phyloP scores from a whole-genome alignment of 2,329 filamentous ascomycete species.

The Claviceps pazoutovae region DNA sequence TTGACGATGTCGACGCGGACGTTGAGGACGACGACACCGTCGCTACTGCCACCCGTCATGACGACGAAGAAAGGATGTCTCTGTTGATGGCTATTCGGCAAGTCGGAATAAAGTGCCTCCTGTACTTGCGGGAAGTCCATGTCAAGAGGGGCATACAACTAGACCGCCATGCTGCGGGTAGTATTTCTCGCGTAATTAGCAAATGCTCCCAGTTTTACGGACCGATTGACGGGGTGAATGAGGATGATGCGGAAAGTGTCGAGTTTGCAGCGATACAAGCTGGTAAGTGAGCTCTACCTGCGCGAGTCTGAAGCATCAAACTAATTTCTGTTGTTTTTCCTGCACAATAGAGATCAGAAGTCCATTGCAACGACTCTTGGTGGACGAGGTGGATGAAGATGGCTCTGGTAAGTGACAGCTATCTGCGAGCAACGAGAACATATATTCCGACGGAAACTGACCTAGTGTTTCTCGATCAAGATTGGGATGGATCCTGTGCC shows the following conservation, averaged over 20 bases:
- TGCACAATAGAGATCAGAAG: constrained; percentile 25
- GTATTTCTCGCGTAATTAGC: constrained; percentile 28
- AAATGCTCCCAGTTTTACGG: constrained; percentile 29
- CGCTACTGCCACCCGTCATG: neutral
- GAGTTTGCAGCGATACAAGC: constrained; percentile 15
- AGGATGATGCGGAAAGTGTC: constrained; percentile 14
- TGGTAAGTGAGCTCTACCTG: constrained; percentile 11
- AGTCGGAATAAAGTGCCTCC: constrained; percentile 31
- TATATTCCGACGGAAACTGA: constrained; percentile 7
- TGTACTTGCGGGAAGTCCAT: constrained; percentile 32
- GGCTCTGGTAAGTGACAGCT: constrained; percentile 35
- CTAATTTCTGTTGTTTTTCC: neutral
- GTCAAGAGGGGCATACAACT: constrained; percentile 28
- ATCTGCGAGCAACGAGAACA: neutral
- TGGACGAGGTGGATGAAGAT: constrained; percentile 45
- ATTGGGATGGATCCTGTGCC: constrained; percentile 40
- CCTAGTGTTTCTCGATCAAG: constrained; percentile 15
- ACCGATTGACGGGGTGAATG: constrained; percentile 15
- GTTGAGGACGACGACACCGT: neutral
- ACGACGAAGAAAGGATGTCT: neutral
- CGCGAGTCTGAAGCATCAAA: neutral
- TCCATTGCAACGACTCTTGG: constrained; percentile 37
- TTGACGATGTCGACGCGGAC: neutral
- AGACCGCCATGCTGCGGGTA: constrained; percentile 25
- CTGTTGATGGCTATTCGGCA: constrained; percentile 19